Evolutionary conservation across 306 rosid species (phyloP), one percentile per base, ranked within the genome.

Genomic region (Cucumis sativus): DNA sequence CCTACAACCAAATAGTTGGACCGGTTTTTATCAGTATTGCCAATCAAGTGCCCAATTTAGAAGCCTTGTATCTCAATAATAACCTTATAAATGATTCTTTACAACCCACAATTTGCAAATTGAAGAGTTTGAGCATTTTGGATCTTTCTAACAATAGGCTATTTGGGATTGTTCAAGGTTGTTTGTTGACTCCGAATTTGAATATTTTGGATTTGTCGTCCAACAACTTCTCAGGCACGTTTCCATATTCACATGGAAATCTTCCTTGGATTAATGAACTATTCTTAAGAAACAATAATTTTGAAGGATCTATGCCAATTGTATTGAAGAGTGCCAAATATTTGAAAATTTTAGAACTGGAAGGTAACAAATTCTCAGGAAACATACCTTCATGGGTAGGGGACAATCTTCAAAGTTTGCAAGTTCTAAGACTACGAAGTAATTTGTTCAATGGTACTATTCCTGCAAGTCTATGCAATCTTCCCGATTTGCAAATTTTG

Each of bases 391-490:
- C n/a, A 28, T 61, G 67, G 67, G 7, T 61, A 7, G 67, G 40
- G 0, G 2, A 61, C 28, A 28, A 0, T 25, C 1, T 83, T 10
- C 1, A 10, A 15, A 17, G 17, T 6, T 35, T 83, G 67, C 15
- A 6, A 14, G 0, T 77, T 55, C 68, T 83, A 0, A 64, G 49
- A 12, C 62, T 80, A 11, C 45, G 51, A 5, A 15, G 51, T 4
- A 84, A 81, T 47, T 12, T 51, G 1, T 40, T 80, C 28, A 4
- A 14, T 40, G 82, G 84, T 25, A 54, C 4, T 5, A 10, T 80
- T 8, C 78, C 84, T 4, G 0, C 39, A 8, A 39, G 64, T 12
- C 1, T 52, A 1, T 77, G 82, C 41, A 5, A 13, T 13, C 23
- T 83, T 8, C 1, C 63, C 17, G 0, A 41, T 6, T 21, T 78